Evolutionary conservation across 2,329 filamentous ascomycete species (phyloP).

Genomic region (Cytospora piceae): DNA sequence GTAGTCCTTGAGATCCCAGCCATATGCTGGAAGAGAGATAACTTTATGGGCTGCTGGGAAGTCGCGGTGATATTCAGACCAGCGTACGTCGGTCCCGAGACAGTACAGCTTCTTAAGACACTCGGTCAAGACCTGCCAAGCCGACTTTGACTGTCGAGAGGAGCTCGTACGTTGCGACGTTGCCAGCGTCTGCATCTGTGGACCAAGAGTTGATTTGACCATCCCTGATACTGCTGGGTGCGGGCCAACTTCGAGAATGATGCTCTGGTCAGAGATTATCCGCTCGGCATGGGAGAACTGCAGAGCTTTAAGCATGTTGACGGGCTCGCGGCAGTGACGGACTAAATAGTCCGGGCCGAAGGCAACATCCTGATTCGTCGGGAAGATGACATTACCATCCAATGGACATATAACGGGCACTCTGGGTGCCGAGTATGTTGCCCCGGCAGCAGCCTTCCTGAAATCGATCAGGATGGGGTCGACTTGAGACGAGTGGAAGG

Average conservation of each 20-base stretch:
- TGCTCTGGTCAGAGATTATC: slow-evolving; percentile 65
- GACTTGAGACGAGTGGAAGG: slow-evolving; percentile 58
- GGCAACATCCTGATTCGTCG: slow-evolving; percentile 41
- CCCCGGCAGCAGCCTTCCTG: slow-evolving; percentile 45
- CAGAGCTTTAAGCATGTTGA: slow-evolving; percentile 69
- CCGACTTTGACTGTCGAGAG: slow-evolving; percentile 63
- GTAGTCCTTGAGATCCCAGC: slow-evolving; percentile 22
- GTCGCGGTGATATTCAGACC: slow-evolving; percentile 16
- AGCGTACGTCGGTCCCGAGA: background rate
- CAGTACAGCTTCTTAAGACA: slow-evolving; percentile 3
- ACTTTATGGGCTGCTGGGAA: slow-evolving; percentile 9
- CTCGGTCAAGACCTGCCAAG: slow-evolving; percentile 39
- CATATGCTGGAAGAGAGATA: slow-evolving; percentile 15
- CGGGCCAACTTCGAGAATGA: slow-evolving; percentile 75
- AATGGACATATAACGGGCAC: slow-evolving; percentile 72
- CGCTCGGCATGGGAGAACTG: slow-evolving; percentile 59
- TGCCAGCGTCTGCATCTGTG: slow-evolving; percentile 56
- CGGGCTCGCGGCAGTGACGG: slow-evolving; percentile 67
- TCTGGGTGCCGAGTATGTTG: slow-evolving; percentile 48
- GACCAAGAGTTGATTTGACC: slow-evolving; percentile 66
- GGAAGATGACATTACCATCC: slow-evolving; percentile 61
- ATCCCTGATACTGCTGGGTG: slow-evolving; percentile 71
- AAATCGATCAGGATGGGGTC: slow-evolving; percentile 62
- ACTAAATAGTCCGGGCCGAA: slow-evolving; percentile 66
- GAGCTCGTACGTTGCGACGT: slow-evolving; percentile 57